Evolutionary conservation across 805 yeast genomes (phyloP).

Genomic region (Phaffomyces thermotolerans): DNA sequence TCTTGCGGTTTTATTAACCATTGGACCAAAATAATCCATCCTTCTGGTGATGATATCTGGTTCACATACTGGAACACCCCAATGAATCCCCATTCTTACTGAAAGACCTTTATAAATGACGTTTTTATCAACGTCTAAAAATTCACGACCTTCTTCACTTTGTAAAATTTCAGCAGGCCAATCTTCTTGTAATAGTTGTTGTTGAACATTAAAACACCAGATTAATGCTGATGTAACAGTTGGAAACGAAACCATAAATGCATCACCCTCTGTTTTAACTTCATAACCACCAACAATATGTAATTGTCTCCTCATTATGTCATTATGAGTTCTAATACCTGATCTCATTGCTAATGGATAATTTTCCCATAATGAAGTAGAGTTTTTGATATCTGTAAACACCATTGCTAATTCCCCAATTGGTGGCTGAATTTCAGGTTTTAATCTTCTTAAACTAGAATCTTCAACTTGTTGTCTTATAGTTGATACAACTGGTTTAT

Average conservation of each 20-base stretch:
- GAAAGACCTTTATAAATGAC: constrained; percentile 80
- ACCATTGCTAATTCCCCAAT: constrained; percentile 92
- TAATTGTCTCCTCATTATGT: constrained; percentile 88
- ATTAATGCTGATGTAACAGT: constrained; percentile 82
- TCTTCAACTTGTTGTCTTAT: constrained; percentile 60
- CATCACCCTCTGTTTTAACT: constrained; percentile 98
- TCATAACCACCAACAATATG: constrained; percentile 95
- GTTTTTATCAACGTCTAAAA: constrained; percentile 51
- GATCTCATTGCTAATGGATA: constrained; percentile 93
- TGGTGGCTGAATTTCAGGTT: constrained; percentile 91
- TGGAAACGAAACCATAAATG: constrained; percentile 96
- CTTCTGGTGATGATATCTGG: constrained; percentile 89
- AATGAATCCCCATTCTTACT: constrained; percentile 97
- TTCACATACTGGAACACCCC: constrained; percentile 97
- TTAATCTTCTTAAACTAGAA: constrained; percentile 71
- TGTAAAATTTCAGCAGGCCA: constrained; percentile 94
- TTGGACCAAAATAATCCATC: constrained; percentile 98
- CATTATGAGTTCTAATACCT: constrained; percentile 90
- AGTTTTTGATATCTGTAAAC: constrained; percentile 93
- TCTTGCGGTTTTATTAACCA: constrained; percentile 93
- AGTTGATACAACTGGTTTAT: constrained; percentile 25
- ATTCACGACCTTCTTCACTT: constrained; percentile 76
- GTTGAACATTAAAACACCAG: constrained; percentile 93
- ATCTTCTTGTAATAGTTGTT: constrained; percentile 72
- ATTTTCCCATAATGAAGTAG: constrained; percentile 90